Evolutionary conservation across 768 basidiomycete genomes (phyloP), one percentile per base, ranked within the genome.

Genomic region (Auricularia auricula-judae): DNA sequence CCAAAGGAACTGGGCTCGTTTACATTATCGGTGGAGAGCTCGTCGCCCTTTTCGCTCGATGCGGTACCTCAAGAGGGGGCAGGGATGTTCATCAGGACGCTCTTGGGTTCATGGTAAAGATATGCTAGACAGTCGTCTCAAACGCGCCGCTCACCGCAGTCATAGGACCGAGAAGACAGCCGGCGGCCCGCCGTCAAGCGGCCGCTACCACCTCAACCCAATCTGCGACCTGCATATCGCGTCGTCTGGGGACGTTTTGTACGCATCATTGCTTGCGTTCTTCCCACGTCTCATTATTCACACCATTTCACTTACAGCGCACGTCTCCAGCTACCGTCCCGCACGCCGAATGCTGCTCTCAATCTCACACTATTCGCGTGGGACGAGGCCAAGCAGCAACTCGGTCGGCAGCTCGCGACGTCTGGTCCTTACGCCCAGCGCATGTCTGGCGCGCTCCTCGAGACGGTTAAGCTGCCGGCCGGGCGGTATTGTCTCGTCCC

Each of bases 61-160:
- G 68, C 83, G 0, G 87, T 97, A 29, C 84, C 87, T 0, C 84
- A 87, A 65, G 96, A 98, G 76, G 94, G 93, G 0, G 91, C 93
- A 0, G 95, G 94, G 0, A 91, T 97, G 93, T 96, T 88, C 71
- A 76, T 75, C 23, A 87, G 89, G 68, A 71, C 79, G 0, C 68
- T 88, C 2, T 81, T 77, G n/a, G 93, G 91, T 3, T 75, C 79
- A 44, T 98, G 95, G 95, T 91, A 14, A 29, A 42, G 39, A 42
- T 42, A 66, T 62, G 83, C 72, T 18, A 42, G 36, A 3, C 16
- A 16, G 2, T 5, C 47, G 7, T 5, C 47, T 21, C 10, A 10
- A 44, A 18, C 47, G 16, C 47, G 8, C 21, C 5, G 47, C 16
- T 56, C 36, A 12, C 64, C 34, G 29, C 59, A 67, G 2, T 42